Conservation (phyloP, 306 rosid species). For the cucumber (Cucumis sativus) region DNA sequence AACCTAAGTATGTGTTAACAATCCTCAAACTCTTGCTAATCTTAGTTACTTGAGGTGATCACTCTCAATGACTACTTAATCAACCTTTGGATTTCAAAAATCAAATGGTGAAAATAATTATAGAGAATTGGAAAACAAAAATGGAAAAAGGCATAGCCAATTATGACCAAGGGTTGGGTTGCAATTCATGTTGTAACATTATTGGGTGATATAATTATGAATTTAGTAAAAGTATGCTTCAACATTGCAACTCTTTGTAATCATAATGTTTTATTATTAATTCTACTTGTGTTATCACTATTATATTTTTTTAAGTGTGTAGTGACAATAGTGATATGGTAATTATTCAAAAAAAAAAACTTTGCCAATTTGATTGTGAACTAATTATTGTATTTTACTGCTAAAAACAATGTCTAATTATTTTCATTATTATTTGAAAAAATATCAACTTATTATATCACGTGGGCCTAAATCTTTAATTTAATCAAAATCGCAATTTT, state of each 20-base stretch:
- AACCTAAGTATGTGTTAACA: too few species aligned
- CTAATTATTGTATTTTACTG: neutral
- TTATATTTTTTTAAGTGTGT: neutral
- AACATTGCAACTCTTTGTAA: neutral
- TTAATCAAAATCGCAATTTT: too few species aligned
- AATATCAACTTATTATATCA: too few species aligned
- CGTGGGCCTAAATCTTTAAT: too few species aligned
- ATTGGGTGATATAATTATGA: slow-evolving; percentile 3
- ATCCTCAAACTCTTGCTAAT: too few species aligned
- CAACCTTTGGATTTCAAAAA: too few species aligned
- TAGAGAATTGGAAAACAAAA: neutral
- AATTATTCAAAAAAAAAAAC: neutral
- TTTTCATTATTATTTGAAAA: too few species aligned
- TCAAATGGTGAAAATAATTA: neutral
- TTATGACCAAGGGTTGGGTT: neutral
- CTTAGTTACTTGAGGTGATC: too few species aligned
- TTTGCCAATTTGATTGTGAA: too few species aligned
- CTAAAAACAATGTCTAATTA: neutral
- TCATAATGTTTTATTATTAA: neutral
- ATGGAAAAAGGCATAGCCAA: neutral
- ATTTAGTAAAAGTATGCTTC: neutral
- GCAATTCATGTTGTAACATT: neutral
- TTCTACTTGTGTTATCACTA: neutral
- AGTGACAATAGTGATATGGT: neutral
- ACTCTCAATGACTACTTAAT: too few species aligned